These are phyloP conservation scores for Dioscorea dumetorum DNA, from an alignment of 106 monocot genomes.

Conservation along the genomic window DNA sequence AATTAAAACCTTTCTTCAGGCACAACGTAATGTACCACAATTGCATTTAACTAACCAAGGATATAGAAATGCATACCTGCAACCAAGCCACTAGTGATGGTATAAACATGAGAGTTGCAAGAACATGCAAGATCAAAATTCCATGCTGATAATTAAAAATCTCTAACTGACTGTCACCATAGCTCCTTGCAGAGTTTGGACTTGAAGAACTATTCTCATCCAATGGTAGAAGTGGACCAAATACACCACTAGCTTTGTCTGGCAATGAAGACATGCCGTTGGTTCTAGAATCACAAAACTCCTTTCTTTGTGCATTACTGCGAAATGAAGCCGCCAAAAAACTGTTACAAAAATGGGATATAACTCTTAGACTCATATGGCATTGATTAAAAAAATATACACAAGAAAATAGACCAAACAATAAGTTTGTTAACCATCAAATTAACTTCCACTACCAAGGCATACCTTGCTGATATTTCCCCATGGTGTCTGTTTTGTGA, in stretches of 20 bases:
- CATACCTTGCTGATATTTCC: too few relatives aligned
- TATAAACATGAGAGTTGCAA: slow-evolving; percentile 67
- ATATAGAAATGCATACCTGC: slow-evolving; percentile 47
- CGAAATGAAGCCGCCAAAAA: slow-evolving; percentile 93
- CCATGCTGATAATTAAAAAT: slow-evolving; percentile 75
- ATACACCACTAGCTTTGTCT: slow-evolving; percentile 24
- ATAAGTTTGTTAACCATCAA: too few relatives aligned
- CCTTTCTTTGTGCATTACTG: slow-evolving; percentile 65
- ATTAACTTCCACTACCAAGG: too few relatives aligned
- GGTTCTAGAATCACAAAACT: slow-evolving; percentile 19
- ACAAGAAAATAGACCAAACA: too few relatives aligned
- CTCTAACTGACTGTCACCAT: slow-evolving; percentile 70
- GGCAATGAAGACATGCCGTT: slow-evolving; percentile 10
- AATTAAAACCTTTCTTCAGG: too few relatives aligned
- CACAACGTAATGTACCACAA: background rate
- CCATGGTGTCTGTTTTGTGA: too few relatives aligned
- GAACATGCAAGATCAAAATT: slow-evolving; percentile 82
- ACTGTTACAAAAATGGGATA: slow-evolving; percentile 60
- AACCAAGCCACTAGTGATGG: slow-evolving; percentile 89
- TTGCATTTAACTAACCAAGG: background rate
- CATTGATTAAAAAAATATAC: background rate
- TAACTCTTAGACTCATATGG: slow-evolving; percentile 15
- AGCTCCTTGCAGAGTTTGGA: slow-evolving; percentile 55
- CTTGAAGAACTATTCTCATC: slow-evolving; percentile 46
- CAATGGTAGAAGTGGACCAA: slow-evolving; percentile 36